Percentiles rank a stretch among this genome's conserved stretches.
Evolutionary conservation across 768 basidiomycete genomes (phyloP).

Genomic region (Roridomyces roridus): DNA sequence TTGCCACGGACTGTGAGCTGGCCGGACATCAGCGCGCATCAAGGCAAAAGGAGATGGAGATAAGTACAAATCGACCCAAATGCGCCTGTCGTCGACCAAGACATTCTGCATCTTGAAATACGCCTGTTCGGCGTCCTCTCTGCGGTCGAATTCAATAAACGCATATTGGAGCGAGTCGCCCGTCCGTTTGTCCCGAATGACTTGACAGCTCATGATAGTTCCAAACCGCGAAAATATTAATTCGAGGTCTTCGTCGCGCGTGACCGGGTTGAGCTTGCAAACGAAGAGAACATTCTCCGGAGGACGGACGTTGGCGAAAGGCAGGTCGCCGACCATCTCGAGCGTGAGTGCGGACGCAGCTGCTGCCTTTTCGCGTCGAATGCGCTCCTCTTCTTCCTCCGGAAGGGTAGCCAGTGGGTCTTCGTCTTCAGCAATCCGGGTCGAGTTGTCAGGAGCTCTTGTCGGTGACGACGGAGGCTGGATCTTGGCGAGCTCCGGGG

Average conservation of each 20-base stretch:
- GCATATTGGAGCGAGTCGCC: conserved; percentile 98
- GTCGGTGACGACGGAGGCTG: conserved; percentile 80
- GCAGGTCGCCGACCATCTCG: conserved; percentile 99
- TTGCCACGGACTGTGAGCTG: conserved; percentile 94
- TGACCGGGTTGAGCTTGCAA: conserved; percentile 97
- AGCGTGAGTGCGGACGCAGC: conserved; percentile 93
- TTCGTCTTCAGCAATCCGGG: conserved; percentile 95
- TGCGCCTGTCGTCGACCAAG: conserved; percentile 93
- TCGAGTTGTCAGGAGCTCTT: conserved; percentile 82
- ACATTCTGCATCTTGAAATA: conserved; percentile 99
- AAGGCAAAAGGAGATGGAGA: conserved; percentile 4
- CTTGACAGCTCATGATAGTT: conserved; percentile 95
- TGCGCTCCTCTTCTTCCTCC: conserved; percentile 84
- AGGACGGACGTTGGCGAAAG: conserved; percentile 96
- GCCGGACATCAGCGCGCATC: conserved; percentile 24
- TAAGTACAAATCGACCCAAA: conserved; percentile 98
- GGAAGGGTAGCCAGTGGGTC: conserved; percentile 82
- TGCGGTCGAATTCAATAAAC: conserved; percentile 96
- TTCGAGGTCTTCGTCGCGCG: conserved; percentile 94
- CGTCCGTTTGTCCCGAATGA: conserved; percentile 94
- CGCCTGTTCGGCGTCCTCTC: conserved; percentile 95
- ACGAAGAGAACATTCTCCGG: conserved; percentile 99
- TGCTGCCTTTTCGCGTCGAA: conserved; percentile 87
- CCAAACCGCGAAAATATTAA: conserved; percentile 98
- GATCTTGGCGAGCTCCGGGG: conserved; percentile 61